Evolutionary conservation across 495 filamentous ascomycete genomes (phyloP).

Genomic region (Eremomyces bilateralis): DNA sequence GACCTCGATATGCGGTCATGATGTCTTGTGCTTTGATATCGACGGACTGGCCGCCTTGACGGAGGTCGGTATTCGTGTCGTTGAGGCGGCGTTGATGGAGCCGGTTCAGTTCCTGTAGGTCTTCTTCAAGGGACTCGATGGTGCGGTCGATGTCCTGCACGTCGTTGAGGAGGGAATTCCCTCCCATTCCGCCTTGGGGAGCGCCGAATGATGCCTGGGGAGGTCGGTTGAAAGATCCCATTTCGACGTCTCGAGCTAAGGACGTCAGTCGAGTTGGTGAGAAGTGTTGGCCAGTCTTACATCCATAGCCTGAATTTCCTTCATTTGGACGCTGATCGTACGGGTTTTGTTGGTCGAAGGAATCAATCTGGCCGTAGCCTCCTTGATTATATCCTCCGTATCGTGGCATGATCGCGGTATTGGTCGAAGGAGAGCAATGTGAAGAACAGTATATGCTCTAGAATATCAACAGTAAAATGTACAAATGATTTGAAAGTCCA

Average conservation of each 20-base stretch:
- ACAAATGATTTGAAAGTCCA: too few relatives aligned
- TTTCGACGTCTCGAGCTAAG: slow-evolving; percentile 14
- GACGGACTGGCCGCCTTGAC: slow-evolving; percentile 27
- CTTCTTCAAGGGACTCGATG: slow-evolving; percentile 50
- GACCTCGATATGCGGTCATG: slow-evolving; percentile 54
- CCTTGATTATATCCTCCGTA: slow-evolving; percentile 14
- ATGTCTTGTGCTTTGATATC: slow-evolving; percentile 43
- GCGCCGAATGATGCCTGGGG: not conserved
- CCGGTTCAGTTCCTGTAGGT: slow-evolving; percentile 33
- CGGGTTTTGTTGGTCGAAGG: slow-evolving; percentile 33
- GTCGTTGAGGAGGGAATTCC: slow-evolving; percentile 62
- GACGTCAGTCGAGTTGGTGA: not conserved
- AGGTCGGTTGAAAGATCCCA: slow-evolving; percentile 16
- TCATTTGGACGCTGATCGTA: slow-evolving; percentile 33
- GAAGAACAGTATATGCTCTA: too few relatives aligned
- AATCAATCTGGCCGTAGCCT: slow-evolving; percentile 41
- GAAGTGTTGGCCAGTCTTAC: slow-evolving; percentile 17
- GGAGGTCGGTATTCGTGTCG: slow-evolving; percentile 30
- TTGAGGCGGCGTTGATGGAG: slow-evolving; percentile 36
- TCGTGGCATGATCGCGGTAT: too few relatives aligned
- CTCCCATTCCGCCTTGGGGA: slow-evolving; percentile 13
- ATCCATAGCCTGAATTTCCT: too few relatives aligned
- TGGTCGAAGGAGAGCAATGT: too few relatives aligned
- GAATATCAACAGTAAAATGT: too few relatives aligned
- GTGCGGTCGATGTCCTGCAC: slow-evolving; percentile 54